Base-by-base conservation (phyloP, 148 eudicot genomes). In the Selenicereus undatus region DNA sequence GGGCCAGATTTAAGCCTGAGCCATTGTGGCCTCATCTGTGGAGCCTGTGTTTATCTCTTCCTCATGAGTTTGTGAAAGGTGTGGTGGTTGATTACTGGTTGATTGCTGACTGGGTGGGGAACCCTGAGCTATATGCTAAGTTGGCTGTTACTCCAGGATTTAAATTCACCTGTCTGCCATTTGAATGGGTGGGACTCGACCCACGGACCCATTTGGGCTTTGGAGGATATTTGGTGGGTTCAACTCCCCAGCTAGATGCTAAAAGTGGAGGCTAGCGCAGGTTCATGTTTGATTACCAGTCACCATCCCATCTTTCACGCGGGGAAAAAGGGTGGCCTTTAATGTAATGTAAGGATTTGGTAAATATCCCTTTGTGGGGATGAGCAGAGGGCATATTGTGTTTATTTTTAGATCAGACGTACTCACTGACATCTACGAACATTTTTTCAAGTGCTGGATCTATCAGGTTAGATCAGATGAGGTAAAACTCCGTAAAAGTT, bases 271-370 rank as follows among this genome's bases (percentile, higher is more conserved):
- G 60, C 77, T 42, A 84, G 58, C 82, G 84, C 84, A 81, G 81
- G 87, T 78, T 81, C 82, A 39, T 68, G 76, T 84, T 84, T 78
- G 82, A 79, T 84, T 78, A 73, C 73, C 7, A 74, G 87, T 84
- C 87, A 58, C 82, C 87, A 81, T 84, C 87, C n/a, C 11, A 35
- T 84, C 87, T 30, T 68, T 56, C 16, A 36, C 42, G 62, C 70
- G 42, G 52, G 66, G 1, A 32, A 32, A 2, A 32, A 32, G 32
- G 32, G 32, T 32, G 2, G 32, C 32, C 43, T 36, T 2, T 36
- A 36, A 36, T 39, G 43, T 39, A 32, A 39, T 48, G 11, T 73
- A 39, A 72, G 52, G 30, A 29, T 72, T 17, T 76, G 18, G 32
- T 48, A 66, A 74, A 65, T 27, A 75, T 51, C 79, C 78, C 30